These are phyloP conservation scores for Cladosporium halotolerans DNA, from an alignment of 2,329 filamentous ascomycete species.

Conservation along the genomic window DNA sequence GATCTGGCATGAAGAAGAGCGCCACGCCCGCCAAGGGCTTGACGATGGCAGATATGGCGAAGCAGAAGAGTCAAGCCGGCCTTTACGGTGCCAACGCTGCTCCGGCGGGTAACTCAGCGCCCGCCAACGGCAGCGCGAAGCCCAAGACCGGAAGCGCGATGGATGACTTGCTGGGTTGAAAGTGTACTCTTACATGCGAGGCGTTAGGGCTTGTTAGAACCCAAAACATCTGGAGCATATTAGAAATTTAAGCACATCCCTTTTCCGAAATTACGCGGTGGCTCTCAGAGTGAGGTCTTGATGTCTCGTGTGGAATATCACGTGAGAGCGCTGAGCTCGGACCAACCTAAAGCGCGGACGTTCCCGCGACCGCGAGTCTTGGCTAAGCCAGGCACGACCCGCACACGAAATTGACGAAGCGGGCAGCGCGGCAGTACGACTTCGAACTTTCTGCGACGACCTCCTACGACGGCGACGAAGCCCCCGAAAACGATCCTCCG, in stretches of 20 bases:
- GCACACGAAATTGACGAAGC: neutral
- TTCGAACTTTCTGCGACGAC: conserved; percentile 9
- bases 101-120: conserved; percentile 15
- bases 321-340: no score
- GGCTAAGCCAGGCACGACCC: neutral
- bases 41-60: conserved; percentile 89
- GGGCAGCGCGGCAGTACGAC: neutral
- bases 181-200: neutral
- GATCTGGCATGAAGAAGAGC: conserved; percentile 47
- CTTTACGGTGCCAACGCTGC: conserved; percentile 74
- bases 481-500: conserved; percentile 6
- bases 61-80: conserved; percentile 90
- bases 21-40: conserved; percentile 59
- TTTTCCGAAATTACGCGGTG: no score
- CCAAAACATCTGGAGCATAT: neutral
- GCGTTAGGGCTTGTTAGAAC: neutral
- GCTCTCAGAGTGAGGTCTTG: no score
- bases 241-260: no score
- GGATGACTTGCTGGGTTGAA: conserved; percentile 42
- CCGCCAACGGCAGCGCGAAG: conserved; percentile 16
- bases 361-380: neutral
- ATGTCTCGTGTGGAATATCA: no score
- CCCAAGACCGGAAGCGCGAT: conserved; percentile 27
- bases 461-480: conserved; percentile 6
- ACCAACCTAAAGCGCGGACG: no score